These are phyloP conservation scores for Stephania yunnanensis DNA, from an alignment of 164 flowering plant species.

Conservation along the genomic window DNA sequence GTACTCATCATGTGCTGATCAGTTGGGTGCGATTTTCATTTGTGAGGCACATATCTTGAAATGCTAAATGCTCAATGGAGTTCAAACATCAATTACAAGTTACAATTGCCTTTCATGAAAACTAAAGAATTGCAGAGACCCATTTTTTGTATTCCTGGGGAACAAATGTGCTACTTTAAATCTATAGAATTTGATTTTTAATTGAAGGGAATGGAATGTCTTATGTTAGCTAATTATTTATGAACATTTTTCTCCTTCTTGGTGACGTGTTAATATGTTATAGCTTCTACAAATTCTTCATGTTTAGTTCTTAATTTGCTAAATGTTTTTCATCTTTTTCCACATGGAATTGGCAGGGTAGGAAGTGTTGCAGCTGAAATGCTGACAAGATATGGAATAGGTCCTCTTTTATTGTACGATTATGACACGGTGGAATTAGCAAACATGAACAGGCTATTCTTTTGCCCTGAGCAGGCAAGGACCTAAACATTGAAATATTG, in stretches of 20 bases:
- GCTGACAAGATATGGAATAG: conserved; percentile 98
- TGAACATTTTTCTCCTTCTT: not conserved
- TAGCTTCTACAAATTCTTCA: not conserved
- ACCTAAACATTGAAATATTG: conserved; percentile 2
- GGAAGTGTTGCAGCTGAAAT: conserved; percentile 99
- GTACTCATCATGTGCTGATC: too few species aligned
- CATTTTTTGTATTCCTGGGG: not conserved
- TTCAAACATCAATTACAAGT: too few species aligned
- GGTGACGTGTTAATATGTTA: too few species aligned
- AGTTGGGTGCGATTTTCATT: too few species aligned
- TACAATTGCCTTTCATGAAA: too few species aligned
- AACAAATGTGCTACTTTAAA: too few species aligned
- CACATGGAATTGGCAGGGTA: conserved; percentile 97
- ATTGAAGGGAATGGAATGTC: too few species aligned
- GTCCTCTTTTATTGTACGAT: conserved; percentile 94
- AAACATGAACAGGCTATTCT: conserved; percentile 97
- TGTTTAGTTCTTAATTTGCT: not conserved
- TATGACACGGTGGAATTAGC: conserved; percentile 98
- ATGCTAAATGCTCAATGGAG: too few species aligned
- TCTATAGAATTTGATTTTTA: not conserved
- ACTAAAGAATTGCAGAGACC: too few species aligned
- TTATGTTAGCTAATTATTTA: not conserved
- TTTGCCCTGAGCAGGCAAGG: conserved; percentile 95
- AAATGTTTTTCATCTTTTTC: conserved; percentile 1
- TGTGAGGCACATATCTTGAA: too few species aligned